These are phyloP conservation scores for Oryza rufipogon DNA, from an alignment of 176 grass and related monocot species.

Conservation along the genomic window DNA sequence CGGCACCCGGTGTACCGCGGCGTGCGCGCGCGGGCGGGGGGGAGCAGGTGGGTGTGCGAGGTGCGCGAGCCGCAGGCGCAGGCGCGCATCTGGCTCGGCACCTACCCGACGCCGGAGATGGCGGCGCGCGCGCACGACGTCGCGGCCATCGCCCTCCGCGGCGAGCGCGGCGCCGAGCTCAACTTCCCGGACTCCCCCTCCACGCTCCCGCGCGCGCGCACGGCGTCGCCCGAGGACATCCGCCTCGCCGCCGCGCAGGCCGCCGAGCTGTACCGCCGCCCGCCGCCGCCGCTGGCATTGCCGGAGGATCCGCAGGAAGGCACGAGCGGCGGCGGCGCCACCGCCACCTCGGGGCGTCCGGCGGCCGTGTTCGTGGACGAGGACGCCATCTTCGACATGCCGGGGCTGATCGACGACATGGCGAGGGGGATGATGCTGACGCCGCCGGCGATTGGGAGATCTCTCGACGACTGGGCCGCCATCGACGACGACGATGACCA, in stretches of 20 bases:
- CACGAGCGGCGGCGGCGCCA: no score
- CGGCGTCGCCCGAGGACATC: conserved; percentile 26
- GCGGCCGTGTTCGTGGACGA: conserved; percentile 34
- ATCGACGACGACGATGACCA: not conserved
- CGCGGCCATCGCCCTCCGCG: conserved; percentile 50
- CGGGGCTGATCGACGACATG: conserved; percentile 47
- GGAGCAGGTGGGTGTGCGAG: conserved; percentile 68
- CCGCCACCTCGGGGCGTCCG: no score
- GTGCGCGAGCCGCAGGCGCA: conserved; percentile 57
- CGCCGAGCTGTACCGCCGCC: conserved; percentile 33
- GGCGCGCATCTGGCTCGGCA: conserved; percentile 72
- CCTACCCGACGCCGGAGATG: conserved; percentile 68
- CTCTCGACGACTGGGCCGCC: not conserved
- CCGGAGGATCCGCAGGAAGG: not conserved
- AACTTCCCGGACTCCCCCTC: conserved; percentile 47
- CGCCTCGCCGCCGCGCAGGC: conserved; percentile 37
- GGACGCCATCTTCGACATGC: conserved; percentile 48
- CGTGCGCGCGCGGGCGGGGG: conserved; percentile 38
- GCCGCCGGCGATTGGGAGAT: conserved; percentile 22
- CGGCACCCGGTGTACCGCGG: conserved; percentile 52
- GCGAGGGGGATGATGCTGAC: conserved; percentile 48
- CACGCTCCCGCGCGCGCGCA: conserved; percentile 21
- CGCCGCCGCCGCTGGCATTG: not conserved
- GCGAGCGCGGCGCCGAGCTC: conserved; percentile 2
- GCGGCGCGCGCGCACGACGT: conserved; percentile 72